Evolutionary conservation across 768 basidiomycete genomes (phyloP), one percentile per base, ranked within the genome.

Genomic region (Russula lepida): DNA sequence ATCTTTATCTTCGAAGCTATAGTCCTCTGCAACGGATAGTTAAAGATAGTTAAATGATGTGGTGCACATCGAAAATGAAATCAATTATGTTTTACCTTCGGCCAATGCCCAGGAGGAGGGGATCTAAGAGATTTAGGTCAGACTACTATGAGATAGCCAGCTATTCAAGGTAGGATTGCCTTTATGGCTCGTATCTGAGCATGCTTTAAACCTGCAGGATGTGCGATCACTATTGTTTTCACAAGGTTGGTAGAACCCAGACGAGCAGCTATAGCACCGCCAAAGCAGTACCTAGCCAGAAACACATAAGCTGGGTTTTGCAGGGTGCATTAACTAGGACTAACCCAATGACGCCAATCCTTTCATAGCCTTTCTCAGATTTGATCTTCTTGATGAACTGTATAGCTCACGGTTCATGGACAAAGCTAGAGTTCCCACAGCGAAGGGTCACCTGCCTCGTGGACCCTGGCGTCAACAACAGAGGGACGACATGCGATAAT

Each of bases 301-400:
- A 15, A n/a, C 61, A 11, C 52, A 44, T 52, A 37, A 47, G 44
- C 39, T 21, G 28, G 50, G 47, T 32, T 11, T 48, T 30, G 33
- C 17, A 30, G 32, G 19, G n/a, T 17, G 17, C 37, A 54, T 33
- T 41, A 39, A 46, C 50, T 41, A 28, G 17, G 7, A 58, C 69
- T 12, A 70, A 80, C 71, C 80, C 81, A 21, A 77, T 72, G 15
- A 74, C 72, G 0, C 78, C 77, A 32, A 81, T 70, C 63, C 70
- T 74, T 48, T 69, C 66, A 53, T 79, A 78, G 23, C 71, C 72
- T 49, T 75, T 72, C 50, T 75, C 72, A 33, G 72, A 68, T 62
- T 72, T 75, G 2, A 81, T 58, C 30, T 61, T 69, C 52, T 71
- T 69, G 28, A 75, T 69, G 68, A 77, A 76, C 75, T 76, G 49